A percentile compares a stretch with the other conserved stretches of the same genome.
These are phyloP conservation scores for Starmera quercuum DNA, from an alignment of 805 yeast species.

Conservation along the genomic window DNA sequence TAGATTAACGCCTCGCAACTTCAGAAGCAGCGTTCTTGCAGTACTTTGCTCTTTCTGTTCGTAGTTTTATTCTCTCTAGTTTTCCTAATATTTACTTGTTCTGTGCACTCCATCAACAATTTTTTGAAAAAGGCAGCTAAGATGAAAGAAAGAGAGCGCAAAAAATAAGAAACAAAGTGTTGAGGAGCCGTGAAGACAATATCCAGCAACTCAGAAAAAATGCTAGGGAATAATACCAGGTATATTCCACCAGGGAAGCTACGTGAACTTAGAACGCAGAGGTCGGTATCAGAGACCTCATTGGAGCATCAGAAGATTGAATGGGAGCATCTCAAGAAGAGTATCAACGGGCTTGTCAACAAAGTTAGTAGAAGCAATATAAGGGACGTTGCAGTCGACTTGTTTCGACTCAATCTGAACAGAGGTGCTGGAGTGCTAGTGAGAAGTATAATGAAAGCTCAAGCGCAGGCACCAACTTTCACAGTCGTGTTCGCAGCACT, in stretches of 20 bases:
- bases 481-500: conserved; percentile 51
- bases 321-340: conserved; percentile 48
- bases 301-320: conserved; percentile 40
- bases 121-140: neutral
- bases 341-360: conserved; percentile 41
- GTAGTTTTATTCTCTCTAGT: no score
- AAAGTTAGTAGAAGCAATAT: conserved; percentile 40
- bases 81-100: no score
- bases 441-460: conserved; percentile 49
- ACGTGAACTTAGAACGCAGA: conserved; percentile 31
- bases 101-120: neutral
- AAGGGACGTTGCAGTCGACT: conserved; percentile 34
- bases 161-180: conserved; percentile 1
- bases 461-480: conserved; percentile 29
- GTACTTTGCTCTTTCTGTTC: no score
- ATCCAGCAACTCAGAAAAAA: conserved; percentile 24
- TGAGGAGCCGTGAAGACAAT: conserved; percentile 4
- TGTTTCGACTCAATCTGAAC: conserved; percentile 50
- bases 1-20: no score
- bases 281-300: conserved; percentile 21
- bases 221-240: conserved; percentile 30
- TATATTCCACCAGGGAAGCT: conserved; percentile 51
- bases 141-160: neutral
- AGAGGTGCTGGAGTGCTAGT: conserved; percentile 57
- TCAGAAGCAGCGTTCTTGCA: no score